These are phyloP conservation scores for Coccomyxa subellipsoidea DNA, from an alignment of 163 green algal species.

Conservation along the genomic window DNA sequence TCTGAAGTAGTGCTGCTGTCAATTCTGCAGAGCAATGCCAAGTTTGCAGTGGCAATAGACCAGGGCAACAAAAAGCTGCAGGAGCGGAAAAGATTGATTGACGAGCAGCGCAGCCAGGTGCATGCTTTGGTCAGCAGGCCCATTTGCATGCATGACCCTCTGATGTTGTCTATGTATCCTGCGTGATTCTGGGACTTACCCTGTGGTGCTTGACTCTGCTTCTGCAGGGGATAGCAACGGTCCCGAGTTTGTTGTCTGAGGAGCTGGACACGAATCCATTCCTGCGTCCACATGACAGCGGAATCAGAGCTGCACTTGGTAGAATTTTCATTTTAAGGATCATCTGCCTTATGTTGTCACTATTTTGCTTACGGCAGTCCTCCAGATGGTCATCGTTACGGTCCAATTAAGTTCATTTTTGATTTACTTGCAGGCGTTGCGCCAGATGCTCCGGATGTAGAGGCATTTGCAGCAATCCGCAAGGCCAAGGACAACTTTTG, in stretches of 20 bases:
- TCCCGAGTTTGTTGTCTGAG: slow-evolving; percentile 71
- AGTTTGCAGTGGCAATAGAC: slow-evolving; percentile 76
- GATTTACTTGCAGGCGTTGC: slow-evolving; percentile 29
- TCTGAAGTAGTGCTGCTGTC: not conserved
- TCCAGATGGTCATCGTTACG: not conserved
- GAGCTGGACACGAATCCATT: slow-evolving; percentile 93
- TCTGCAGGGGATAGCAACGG: slow-evolving; percentile 39
- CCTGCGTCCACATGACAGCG: slow-evolving; percentile 59
- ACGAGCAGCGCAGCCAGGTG: slow-evolving; percentile 22
- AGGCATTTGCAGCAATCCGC: slow-evolving; percentile 71
- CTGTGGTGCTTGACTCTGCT: not conserved
- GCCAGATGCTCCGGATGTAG: slow-evolving; percentile 39
- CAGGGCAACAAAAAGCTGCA: slow-evolving; percentile 65
- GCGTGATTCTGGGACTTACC: not conserved
- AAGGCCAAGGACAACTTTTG: slow-evolving; percentile 75
- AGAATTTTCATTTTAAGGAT: not conserved
- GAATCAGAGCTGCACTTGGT: slow-evolving; percentile 57
- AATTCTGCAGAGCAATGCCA: slow-evolving; percentile 46
- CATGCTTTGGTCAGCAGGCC: too few relatives aligned
- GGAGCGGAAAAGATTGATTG: slow-evolving; percentile 54
- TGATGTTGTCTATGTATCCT: too few relatives aligned
- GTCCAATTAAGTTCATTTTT: not conserved
- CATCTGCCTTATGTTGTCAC: not conserved
- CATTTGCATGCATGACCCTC: too few relatives aligned
- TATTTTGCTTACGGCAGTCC: not conserved